Base-by-base conservation (phyloP, 192 early-diverging fungal species). In the Entomortierella lignicola region DNA sequence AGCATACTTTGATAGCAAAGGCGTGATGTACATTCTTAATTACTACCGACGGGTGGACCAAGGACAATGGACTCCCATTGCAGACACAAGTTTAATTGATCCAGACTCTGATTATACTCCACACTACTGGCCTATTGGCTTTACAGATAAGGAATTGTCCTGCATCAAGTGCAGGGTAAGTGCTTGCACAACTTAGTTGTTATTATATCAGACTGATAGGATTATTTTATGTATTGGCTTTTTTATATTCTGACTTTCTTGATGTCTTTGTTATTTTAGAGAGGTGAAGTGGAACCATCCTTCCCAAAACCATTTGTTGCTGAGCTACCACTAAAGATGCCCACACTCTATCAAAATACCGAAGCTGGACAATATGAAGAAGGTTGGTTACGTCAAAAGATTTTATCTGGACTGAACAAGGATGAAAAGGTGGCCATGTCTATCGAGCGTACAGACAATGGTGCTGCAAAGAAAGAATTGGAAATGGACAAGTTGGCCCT, bases 61-160 rank as follows among this genome's bases (percentile, higher is more conserved):
- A 65, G 89, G 86, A 42, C 72, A 79, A 39, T 99, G 97, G 97
- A 83, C 92, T 11, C 96, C 97, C 2, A 75, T 97, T 0, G 87
- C 97, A 34, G 95, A 99, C 72, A 82, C 86, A 8, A 60, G 55
- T 34, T 20, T 37, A 25, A 63, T 39, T 11, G 63, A 71, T 20
- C 59, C 55, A 31, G 86, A 54, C 29, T 68, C 51, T 29, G 87
- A 48, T 23, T 69, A 44, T 25, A 69, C 72, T 18, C 84, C 86
- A 13, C 60, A 52, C 25, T 94, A 93, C 73, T 98, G 97, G 97
- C 92, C 96, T 2, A 89, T 98, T 48, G 96, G 93, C 4, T 69
- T 97, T 0, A 86, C 89, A 7, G 91, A 89, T 34, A 80, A 81
- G 37, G 75, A 90, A 61, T 82, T 97, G 56, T 89, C 94, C 59